Conservation (phyloP, 306 rosid species). For the Comarum palustre region DNA sequence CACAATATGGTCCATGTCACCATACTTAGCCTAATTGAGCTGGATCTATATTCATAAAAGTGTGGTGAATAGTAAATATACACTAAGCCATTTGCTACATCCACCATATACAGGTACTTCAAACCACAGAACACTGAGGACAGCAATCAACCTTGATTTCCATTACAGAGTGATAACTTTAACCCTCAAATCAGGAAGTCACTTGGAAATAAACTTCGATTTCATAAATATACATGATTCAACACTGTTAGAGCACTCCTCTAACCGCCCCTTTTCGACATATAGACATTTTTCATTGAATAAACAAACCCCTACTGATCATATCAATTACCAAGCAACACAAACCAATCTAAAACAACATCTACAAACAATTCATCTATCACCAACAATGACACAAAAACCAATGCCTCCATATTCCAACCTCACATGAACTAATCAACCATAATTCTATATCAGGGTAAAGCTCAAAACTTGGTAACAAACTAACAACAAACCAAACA, state of each 20-base stretch:
- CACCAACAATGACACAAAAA: background rate
- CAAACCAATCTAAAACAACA: background rate
- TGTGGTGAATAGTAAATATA: background rate
- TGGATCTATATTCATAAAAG: background rate
- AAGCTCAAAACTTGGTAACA: constrained; percentile 7
- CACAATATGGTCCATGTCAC: background rate
- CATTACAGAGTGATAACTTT: background rate
- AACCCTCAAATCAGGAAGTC: background rate
- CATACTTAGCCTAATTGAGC: background rate
- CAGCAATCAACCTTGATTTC: background rate
- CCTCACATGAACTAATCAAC: background rate
- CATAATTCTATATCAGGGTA: background rate
- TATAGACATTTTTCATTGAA: background rate
- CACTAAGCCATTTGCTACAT: background rate
- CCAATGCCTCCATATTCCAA: background rate
- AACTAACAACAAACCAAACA: constrained; percentile 11
- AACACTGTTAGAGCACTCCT: background rate
- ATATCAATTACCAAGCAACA: background rate
- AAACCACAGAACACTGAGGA: constrained; percentile 7
- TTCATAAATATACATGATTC: background rate
- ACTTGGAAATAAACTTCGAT: background rate
- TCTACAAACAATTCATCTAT: background rate
- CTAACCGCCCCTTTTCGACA: background rate
- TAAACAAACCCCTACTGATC: background rate
- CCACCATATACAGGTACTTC: background rate